Conservation (phyloP, 345 rosid genomes). For the Geranium rotundifolium region DNA sequence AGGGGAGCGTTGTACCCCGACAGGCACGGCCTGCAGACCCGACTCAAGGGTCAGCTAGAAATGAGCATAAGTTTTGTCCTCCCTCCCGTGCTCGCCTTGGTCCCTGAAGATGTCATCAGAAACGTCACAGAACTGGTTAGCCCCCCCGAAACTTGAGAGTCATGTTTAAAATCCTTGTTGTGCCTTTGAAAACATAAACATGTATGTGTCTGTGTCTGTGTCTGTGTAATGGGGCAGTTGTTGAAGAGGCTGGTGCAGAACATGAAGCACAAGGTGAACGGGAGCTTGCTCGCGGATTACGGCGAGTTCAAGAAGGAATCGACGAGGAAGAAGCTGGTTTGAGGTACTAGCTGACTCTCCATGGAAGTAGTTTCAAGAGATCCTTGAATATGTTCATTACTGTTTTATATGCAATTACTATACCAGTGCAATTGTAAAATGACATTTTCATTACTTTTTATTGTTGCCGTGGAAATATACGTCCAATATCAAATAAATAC, state of each 20-base stretch:
- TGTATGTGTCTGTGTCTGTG: background rate
- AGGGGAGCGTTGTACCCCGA: constrained; percentile 62
- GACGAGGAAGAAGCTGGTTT: constrained; percentile 2
- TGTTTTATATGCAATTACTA: too few species aligned
- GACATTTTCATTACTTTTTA: too few species aligned
- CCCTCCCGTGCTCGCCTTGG: constrained; percentile 58
- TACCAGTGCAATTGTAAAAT: too few species aligned
- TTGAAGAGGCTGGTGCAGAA: constrained; percentile 52
- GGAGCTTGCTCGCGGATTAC: constrained; percentile 61
- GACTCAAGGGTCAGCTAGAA: constrained; percentile 70
- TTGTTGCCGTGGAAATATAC: too few species aligned
- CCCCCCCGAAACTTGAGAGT: background rate
- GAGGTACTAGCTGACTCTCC: background rate
- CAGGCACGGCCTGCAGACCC: constrained; percentile 29
- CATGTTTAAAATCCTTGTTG: background rate
- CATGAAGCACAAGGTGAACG: constrained; percentile 47
- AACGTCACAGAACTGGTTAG: constrained; percentile 54
- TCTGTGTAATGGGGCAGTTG: constrained; percentile 25
- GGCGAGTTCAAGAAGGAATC: constrained; percentile 48
- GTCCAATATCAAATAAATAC: too few species aligned
- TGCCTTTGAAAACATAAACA: background rate
- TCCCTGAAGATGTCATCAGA: constrained; percentile 58
- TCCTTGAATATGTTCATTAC: too few species aligned
- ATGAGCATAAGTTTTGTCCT: constrained; percentile 64
- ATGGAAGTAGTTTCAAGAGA: too few species aligned